These are phyloP conservation scores for Microsporum ferrugineum DNA, from an alignment of 2,329 filamentous ascomycete genomes.

Conservation along the genomic window DNA sequence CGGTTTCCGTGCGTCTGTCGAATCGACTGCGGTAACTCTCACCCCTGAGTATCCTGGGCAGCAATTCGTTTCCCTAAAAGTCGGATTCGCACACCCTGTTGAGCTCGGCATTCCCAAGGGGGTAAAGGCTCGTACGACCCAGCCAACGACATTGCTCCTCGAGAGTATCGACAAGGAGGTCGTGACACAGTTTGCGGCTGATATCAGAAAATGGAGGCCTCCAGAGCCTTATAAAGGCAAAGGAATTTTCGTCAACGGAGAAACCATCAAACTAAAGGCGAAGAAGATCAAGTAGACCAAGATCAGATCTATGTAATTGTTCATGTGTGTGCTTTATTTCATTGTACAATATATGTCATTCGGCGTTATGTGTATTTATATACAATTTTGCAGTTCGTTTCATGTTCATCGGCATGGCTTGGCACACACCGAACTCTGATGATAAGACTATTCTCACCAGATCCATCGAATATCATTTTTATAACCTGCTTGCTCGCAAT, in stretches of 20 bases:
- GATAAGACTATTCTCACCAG: background rate
- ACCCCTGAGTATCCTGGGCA: constrained; percentile 62
- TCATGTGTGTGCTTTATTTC: constrained; percentile 8
- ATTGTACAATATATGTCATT: constrained; percentile 19
- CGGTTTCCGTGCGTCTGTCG: constrained; percentile 82
- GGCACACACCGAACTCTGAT: background rate
- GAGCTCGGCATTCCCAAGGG: constrained; percentile 75
- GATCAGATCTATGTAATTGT: constrained; percentile 6
- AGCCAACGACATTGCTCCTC: constrained; percentile 80
- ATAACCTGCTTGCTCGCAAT: background rate
- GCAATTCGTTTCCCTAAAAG: constrained; percentile 83
- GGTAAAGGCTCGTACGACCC: constrained; percentile 74
- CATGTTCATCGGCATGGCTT: background rate
- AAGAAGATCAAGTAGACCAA: constrained; percentile 78
- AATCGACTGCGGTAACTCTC: constrained; percentile 59
- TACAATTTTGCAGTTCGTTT: constrained; percentile 13
- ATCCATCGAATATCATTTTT: background rate
- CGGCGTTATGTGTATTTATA: constrained; percentile 18
- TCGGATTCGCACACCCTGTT: constrained; percentile 92
- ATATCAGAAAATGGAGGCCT: constrained; percentile 74
- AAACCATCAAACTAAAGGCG: constrained; percentile 95
- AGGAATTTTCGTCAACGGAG: constrained; percentile 94
- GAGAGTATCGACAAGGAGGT: constrained; percentile 79
- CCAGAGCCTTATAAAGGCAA: constrained; percentile 99
- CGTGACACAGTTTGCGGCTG: constrained; percentile 82